Percentiles rank a stretch among this genome's conserved stretches.
These are phyloP conservation scores for Erythrobasidium yunnanense DNA, from an alignment of 768 basidiomycete genomes.

Conservation along the genomic window DNA sequence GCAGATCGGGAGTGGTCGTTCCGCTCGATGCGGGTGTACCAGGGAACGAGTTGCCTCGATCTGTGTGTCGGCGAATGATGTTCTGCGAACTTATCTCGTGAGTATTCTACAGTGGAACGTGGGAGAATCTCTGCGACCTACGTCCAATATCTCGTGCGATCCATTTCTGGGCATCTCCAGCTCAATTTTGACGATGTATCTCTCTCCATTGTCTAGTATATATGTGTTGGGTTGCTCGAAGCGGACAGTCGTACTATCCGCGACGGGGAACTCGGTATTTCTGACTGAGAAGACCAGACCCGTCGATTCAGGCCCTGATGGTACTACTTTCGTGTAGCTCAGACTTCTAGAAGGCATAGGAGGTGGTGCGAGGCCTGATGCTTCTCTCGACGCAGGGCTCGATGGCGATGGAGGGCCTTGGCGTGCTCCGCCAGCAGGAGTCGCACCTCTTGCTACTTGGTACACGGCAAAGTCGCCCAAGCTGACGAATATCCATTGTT, in stretches of 20 bases:
- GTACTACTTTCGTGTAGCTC: background rate
- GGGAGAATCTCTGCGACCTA: background rate
- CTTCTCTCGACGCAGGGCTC: background rate
- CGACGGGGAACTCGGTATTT: constrained; percentile 13
- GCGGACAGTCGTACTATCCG: background rate
- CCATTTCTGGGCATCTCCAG: constrained; percentile 10
- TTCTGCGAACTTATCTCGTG: background rate
- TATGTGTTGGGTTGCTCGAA: constrained; percentile 10
- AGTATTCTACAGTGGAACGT: background rate
- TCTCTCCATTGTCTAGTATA: constrained; percentile 17
- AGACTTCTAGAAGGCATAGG: background rate
- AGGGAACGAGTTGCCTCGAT: background rate
- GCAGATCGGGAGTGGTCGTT: constrained; percentile 2
- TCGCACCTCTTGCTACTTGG: no score
- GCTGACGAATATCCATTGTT: constrained; percentile 4
- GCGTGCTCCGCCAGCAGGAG: background rate
- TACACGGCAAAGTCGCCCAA: constrained; percentile 15
- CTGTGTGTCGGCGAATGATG: background rate
- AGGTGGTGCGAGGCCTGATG: background rate
- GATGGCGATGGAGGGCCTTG: background rate
- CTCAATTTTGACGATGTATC: constrained; percentile 10
- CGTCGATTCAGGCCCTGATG: background rate
- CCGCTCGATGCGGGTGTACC: background rate
- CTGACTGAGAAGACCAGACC: constrained; percentile 10
- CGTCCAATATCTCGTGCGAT: constrained; percentile 22